Evolutionary conservation across 441 rosid species (phyloP).

Genomic region (Dalechampia spathulata): DNA sequence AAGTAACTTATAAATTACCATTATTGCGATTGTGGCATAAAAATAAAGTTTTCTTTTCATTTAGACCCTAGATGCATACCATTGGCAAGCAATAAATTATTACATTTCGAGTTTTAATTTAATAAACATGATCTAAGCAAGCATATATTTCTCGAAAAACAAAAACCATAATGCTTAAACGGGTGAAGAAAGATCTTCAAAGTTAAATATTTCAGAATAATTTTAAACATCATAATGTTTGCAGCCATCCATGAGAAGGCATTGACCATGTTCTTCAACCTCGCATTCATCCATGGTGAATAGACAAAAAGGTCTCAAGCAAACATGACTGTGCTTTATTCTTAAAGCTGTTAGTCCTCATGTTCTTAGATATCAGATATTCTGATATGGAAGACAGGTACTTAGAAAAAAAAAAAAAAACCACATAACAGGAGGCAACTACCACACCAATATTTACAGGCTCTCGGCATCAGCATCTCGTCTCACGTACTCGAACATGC

Average conservation of each 20-base stretch:
- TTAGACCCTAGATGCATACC: no score
- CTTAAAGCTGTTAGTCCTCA: conserved; percentile 7
- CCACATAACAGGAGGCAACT: neutral
- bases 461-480: conserved; percentile 11
- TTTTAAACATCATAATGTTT: neutral
- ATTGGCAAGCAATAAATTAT: no score
- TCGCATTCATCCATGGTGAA: neutral
- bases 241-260: neutral
- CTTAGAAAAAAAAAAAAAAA: no score
- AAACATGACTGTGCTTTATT: conserved; percentile 3
- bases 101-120: no score
- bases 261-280: neutral
- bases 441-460: conserved; percentile 18
- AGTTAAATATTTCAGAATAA: neutral
- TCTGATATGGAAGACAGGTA: conserved; percentile 1
- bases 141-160: no score
- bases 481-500: conserved; percentile 2
- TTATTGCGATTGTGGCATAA: no score
- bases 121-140: no score
- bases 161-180: no score
- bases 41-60: no score
- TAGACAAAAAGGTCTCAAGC: neutral
- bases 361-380: conserved; percentile 14
- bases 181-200: neutral
- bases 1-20: no score